A percentile compares a stretch with the other conserved stretches of the same genome.
phyloP scores from a whole-genome alignment of 176 grass and related monocot genomes.

The Triticum monococcum region DNA sequence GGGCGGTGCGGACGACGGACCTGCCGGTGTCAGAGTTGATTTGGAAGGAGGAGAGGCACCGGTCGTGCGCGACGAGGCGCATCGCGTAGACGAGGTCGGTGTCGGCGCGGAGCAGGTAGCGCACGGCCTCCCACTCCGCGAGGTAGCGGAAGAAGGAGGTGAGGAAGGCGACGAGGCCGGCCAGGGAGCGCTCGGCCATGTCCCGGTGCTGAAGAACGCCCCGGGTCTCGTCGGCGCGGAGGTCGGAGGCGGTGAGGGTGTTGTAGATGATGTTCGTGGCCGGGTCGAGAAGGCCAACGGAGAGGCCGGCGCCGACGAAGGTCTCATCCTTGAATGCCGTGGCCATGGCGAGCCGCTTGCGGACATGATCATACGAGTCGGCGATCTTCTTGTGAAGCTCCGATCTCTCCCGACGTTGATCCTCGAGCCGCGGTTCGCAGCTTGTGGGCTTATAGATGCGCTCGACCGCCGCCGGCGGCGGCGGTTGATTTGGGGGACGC shows the following conservation, averaged over 20 bases:
- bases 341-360: background rate
- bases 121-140: background rate
- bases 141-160: constrained; percentile 7
- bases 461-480: too few species aligned
- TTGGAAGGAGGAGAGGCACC: background rate
- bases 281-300: background rate
- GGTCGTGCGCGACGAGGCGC: background rate
- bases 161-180: background rate
- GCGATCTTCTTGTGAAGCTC: background rate
- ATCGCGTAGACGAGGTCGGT: background rate
- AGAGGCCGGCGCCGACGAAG: background rate
- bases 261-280: constrained; percentile 1
- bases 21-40: background rate
- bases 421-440: too few species aligned
- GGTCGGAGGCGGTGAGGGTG: background rate
- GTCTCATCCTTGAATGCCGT: background rate
- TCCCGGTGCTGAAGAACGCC: background rate
- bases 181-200: background rate
- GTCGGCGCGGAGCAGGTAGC: background rate
- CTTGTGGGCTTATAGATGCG: too few species aligned
- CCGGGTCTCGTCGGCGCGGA: background rate
- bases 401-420: too few species aligned
- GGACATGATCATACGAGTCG: background rate
- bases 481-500: too few species aligned
- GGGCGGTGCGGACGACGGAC: too few species aligned